Conservation (phyloP, 345 rosid genomes). For the Moringa oleifera region DNA sequence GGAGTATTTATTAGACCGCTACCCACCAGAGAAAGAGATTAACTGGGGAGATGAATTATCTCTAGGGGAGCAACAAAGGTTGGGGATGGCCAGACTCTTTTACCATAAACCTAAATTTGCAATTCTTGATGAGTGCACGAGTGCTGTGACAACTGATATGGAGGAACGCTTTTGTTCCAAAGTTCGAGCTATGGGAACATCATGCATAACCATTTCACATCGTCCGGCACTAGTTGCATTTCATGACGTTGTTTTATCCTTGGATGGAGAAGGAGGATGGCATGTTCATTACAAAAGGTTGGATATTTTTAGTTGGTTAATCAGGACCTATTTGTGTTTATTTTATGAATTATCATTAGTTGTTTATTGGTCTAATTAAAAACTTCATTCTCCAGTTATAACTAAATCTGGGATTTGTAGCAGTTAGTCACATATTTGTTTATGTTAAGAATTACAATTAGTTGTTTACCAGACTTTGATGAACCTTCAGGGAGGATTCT, state of each 20-base stretch:
- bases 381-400: constrained; percentile 41
- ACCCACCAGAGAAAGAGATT: constrained; percentile 80
- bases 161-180: constrained; percentile 96
- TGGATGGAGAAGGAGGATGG: constrained; percentile 99
- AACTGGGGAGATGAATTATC: constrained; percentile 99
- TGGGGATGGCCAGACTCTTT: constrained; percentile 98
- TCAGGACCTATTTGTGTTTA: constrained; percentile 10
- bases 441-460: too few relatives aligned
- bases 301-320: constrained; percentile 14
- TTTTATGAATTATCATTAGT: constrained; percentile 1
- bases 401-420: constrained; percentile 45
- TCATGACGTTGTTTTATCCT: constrained; percentile 89
- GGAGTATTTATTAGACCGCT: constrained; percentile 86
- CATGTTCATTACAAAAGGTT: constrained; percentile 79
- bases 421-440: too few relatives aligned
- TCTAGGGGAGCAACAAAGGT: constrained; percentile 96
- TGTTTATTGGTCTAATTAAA: constrained; percentile 17
- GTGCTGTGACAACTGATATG: constrained; percentile 99
- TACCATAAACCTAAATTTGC: constrained; percentile 99
- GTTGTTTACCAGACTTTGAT: too few relatives aligned
- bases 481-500: too few relatives aligned
- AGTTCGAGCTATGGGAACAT: constrained; percentile 98
- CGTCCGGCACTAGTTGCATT: constrained; percentile 98
- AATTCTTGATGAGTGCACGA: constrained; percentile 99
- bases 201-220: constrained; percentile 98